Evolutionary conservation across 2,329 filamentous ascomycete species (phyloP), one percentile per base, ranked within the genome.

Genomic region (Fusarium devonianum): DNA sequence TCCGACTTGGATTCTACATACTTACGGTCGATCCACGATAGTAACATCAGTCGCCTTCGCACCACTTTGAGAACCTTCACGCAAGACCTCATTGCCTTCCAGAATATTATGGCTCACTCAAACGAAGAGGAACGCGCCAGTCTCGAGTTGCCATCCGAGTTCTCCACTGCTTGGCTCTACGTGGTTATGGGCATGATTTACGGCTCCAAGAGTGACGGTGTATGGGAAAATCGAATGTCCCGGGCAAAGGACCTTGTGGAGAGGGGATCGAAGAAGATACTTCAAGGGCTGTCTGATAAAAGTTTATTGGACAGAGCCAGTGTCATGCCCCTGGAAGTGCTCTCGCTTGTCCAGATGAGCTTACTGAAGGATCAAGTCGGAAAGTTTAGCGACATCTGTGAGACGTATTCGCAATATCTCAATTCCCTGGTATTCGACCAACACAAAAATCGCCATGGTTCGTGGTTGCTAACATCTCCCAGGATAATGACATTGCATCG

Each of bases 371-470:
- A 79, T 29, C 61, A 67, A 14, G 72, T 71, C 1, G 69, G 67
- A 4, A 69, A 67, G 33, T 68, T 68, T 22, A 67, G 73, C 3
- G 70, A 73, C 19, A 71, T 78, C 12, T 69, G 64, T 26, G 69
- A 72, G 16, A 75, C 71, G 0, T 79, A 78, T 38, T 75, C 72
- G 0, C 67, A 73, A 28, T 76, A 73, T 32, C 65, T 78, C 4
- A 68, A 71, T 28, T 68, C 66, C 2, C 59, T 79, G 26, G 76
- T 78, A 66, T 41, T 71, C 4, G 1, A 22, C 7, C 41, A 10
- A 19, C 17, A 3, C 17, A 5, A 4, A 2, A 6, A 1, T 2
- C 12, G 12, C 12, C 4, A 21, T 12, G 4, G 5, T 3, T 19
- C 1, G 7, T 11, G 13, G 13, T 34, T 33, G 18, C 57, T 69